phyloP scores from a whole-genome alignment of 73 alveolate genomes.

The Effrenium voratum region DNA sequence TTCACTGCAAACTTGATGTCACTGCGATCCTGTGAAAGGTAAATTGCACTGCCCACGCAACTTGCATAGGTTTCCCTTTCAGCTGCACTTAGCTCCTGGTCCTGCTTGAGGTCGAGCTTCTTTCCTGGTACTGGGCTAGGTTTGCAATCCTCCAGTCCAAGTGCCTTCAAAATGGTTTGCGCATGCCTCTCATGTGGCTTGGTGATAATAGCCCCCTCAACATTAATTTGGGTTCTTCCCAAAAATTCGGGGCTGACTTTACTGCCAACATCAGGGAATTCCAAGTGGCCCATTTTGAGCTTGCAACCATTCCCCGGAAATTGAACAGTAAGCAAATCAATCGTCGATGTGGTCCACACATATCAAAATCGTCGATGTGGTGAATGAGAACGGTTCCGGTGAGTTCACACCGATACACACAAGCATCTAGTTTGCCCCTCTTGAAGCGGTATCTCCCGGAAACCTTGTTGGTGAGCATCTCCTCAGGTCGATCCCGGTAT shows the following conservation, averaged over 20 bases:
- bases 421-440: neutral
- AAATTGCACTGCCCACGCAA: constrained; percentile 32
- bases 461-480: neutral
- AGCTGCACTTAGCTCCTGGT: neutral
- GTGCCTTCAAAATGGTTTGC: neutral
- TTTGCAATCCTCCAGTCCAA: neutral
- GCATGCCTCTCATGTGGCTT: constrained; percentile 12
- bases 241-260: neutral
- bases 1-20: constrained; percentile 5
- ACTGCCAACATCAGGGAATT: neutral
- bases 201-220: neutral
- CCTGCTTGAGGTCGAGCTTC: neutral
- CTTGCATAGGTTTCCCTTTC: neutral
- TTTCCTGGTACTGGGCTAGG: constrained; percentile 29
- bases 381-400: neutral
- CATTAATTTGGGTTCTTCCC: neutral
- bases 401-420: constrained; percentile 3
- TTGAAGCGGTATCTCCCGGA: neutral
- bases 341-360: neutral
- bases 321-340: constrained; percentile 15
- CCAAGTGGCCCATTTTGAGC: constrained; percentile 30
- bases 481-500: constrained; percentile 26
- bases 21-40: neutral
- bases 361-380: constrained; percentile 37
- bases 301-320: neutral